Base-by-base conservation (phyloP, 148 eudicot species). In the Chenopodium album region DNA sequence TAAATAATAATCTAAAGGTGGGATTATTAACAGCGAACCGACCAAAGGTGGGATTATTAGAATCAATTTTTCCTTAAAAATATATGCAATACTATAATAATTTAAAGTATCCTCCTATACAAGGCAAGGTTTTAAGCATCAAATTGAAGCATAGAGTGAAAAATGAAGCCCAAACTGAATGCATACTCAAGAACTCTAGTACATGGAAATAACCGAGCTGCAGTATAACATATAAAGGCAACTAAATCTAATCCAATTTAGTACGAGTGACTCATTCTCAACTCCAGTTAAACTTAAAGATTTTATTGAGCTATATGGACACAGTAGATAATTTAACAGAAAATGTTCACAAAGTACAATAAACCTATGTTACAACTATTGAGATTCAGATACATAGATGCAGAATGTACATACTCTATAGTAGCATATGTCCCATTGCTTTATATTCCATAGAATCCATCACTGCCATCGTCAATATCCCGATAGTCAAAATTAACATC, bases 391-490 rank as follows among this genome's bases (percentile, higher is more conserved):
- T 82, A 83, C 77, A 72, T 65, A 60, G 85, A 85, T 34, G 82
- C 63, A 82, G 84, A 56, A 82, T 85, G 81, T 87, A 87, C 89
- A 87, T 63, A 80, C 83, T 77, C 23, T 44, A 65, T 77, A 60
- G 31, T 79, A 46, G 82, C 72, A 79, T 80, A 79, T 64, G 29
- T 65, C 44, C 76, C 23, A 60, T 22, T 70, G 29, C 50, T 73
- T 84, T 52, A 87, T 64, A 82, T 79, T 56, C 85, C 31, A 74
- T 89, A 90, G 80, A 89, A 79, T 64, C 87, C 91, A 80, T 88
- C 90, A 75, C 85, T 86, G 64, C 89, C 91, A 76, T 92, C 85
- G 9, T 88, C 86, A 84, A 88, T 76, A 84, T 91, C 92, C 11
- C 89, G 85, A 71, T 85, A 93, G 81, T 92, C 89, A 82, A 95